Evolutionary conservation across 345 rosid genomes (phyloP), one percentile per base, ranked within the genome.

Genomic region (Erucastrum elatum): DNA sequence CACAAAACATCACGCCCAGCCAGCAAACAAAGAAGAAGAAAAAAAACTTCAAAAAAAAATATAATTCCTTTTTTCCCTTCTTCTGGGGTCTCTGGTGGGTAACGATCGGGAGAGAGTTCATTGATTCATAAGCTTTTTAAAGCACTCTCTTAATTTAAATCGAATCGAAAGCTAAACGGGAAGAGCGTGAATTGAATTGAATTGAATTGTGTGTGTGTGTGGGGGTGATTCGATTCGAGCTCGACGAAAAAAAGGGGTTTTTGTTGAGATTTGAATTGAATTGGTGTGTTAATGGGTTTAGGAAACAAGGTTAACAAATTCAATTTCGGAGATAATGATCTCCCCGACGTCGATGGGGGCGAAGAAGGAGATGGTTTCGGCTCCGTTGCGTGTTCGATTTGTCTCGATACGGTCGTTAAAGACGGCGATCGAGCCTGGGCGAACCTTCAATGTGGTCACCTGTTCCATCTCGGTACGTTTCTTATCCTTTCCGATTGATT

Each of bases 391-490:
- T 95, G 98, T 79, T 95, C 99, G 92, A 91, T 95, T 89, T 95
- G 99, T 78, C 96, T 95, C 27, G 99, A 95, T 62, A 74, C 76
- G 13, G 98, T 95, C 12, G 76, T 83, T 44, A 89, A 89, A 70
- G 84, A 85, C 51, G 94, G 94, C 66, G 94, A 93, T 90, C 97
- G 99, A 60, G 87, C 98, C 1, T 91, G 92, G 99, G 97, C 98
- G 33, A 95, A 91, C 84, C 98, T 95, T 81, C 98, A 93, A 82
- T 95, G 99, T 34, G 97, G 94, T 15, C 99, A 95, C 31, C 92
- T 83, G 74, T 95, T 95, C 71, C 99, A 95, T 84, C 79, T 95
- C 69, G 99, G 99, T 94, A 16, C 56, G 56, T 75, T 1, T 12
- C 30, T 35, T 33, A 2, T 11, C 2, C 21, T 51, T 53, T 29